Conservation (phyloP, 495 filamentous ascomycete genomes). For the Hypoxylon lienhwacheense region DNA sequence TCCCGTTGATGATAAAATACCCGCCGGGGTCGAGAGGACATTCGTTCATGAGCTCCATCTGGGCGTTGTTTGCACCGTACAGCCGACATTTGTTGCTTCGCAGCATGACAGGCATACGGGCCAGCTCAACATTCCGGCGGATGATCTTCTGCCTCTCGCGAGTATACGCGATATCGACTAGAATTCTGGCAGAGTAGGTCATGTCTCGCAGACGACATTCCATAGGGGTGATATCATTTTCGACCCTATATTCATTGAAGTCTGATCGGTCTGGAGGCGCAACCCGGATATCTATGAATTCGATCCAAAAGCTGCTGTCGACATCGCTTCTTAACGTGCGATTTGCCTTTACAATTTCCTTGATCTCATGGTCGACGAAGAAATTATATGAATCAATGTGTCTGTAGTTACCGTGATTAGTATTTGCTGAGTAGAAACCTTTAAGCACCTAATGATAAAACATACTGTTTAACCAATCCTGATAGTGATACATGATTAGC, state of each 20-base stretch:
- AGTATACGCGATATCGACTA: constrained; percentile 84
- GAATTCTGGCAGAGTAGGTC: constrained; percentile 90
- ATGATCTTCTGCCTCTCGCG: constrained; percentile 71
- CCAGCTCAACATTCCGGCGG: constrained; percentile 73
- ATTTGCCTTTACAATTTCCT: constrained; percentile 92
- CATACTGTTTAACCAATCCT: constrained; percentile 78
- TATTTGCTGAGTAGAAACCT: neutral
- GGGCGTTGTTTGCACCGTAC: constrained; percentile 70
- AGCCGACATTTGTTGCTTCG: constrained; percentile 91
- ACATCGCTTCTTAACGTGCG: constrained; percentile 83
- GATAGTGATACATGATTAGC: constrained; percentile 25
- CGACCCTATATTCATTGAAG: constrained; percentile 60
- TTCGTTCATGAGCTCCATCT: constrained; percentile 88
- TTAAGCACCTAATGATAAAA: neutral
- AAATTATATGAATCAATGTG: constrained; percentile 99
- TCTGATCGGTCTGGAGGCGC: constrained; percentile 75
- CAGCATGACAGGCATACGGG: constrained; percentile 93
- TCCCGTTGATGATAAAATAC: constrained; percentile 86
- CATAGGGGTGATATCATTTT: constrained; percentile 77
- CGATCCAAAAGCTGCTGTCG: constrained; percentile 81
- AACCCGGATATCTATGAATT: constrained; percentile 87
- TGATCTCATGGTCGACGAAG: constrained; percentile 91
- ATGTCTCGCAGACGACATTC: constrained; percentile 95
- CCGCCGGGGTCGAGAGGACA: constrained; percentile 95
- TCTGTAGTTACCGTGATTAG: constrained; percentile 42